These are phyloP conservation scores for Avena sativa DNA, from an alignment of 176 grass and related monocot genomes.

Conservation along the genomic window DNA sequence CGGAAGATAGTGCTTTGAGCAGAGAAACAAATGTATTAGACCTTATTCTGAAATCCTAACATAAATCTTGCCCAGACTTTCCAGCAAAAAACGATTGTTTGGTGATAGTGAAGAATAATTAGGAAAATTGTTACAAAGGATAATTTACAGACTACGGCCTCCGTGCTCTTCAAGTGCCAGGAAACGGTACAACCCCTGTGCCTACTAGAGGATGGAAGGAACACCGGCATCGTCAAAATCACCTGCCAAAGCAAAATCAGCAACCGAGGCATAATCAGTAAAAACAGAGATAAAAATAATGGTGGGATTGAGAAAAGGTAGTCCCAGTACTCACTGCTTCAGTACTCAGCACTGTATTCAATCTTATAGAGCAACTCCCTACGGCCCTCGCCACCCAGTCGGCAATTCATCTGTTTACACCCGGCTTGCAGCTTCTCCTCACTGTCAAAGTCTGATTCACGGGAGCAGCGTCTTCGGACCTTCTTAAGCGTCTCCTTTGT, in stretches of 20 bases:
- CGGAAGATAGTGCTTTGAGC: not conserved
- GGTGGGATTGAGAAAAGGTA: slow-evolving; percentile 1
- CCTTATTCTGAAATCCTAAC: slow-evolving; percentile 52
- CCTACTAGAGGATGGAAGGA: slow-evolving; percentile 48
- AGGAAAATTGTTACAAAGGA: slow-evolving; percentile 37
- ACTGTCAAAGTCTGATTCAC: slow-evolving; percentile 77
- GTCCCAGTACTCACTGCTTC: slow-evolving; percentile 48
- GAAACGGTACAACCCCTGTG: slow-evolving; percentile 11
- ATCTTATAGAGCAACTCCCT: slow-evolving; percentile 84
- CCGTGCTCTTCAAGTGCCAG: slow-evolving; percentile 34
- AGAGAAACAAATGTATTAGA: slow-evolving; percentile 31
- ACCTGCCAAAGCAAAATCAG: slow-evolving; percentile 23
- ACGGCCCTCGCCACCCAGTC: slow-evolving; percentile 74
- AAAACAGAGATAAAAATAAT: not conserved
- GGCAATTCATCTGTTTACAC: slow-evolving; percentile 62
- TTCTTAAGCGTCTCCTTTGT: slow-evolving; percentile 85
- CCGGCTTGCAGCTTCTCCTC: slow-evolving; percentile 72
- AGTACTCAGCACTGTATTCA: slow-evolving; percentile 66
- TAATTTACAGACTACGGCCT: slow-evolving; percentile 64
- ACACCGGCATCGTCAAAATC: slow-evolving; percentile 36
- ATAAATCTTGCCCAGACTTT: slow-evolving; percentile 24
- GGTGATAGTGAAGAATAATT: slow-evolving; percentile 30
- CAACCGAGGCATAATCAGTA: slow-evolving; percentile 4
- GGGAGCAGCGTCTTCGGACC: slow-evolving; percentile 82
- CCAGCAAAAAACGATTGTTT: slow-evolving; percentile 30